Evolutionary conservation across 1,284 basidiomycete genomes (phyloP).

Genomic region (Hortiboletus rubellus): DNA sequence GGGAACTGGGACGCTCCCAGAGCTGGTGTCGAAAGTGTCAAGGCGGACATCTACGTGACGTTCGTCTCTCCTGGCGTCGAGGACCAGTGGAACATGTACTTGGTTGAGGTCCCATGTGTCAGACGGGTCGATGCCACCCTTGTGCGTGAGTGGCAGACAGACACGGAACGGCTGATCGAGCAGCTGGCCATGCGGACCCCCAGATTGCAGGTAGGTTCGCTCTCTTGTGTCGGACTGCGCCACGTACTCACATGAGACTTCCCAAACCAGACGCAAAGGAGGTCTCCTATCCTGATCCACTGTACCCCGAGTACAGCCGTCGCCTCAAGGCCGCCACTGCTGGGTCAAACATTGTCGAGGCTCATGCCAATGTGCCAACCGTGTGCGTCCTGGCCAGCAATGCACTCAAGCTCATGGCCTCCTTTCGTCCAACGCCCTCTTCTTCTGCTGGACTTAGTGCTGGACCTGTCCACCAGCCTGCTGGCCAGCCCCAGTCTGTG

Average conservation of each 20-base stretch:
- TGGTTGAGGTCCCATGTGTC: background rate
- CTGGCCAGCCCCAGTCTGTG: no score
- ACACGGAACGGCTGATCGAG: conserved; percentile 6
- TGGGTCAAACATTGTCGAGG: background rate
- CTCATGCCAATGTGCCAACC: background rate
- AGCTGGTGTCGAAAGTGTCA: background rate
- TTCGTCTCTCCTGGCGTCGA: background rate
- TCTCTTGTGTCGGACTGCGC: background rate
- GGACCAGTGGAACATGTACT: background rate
- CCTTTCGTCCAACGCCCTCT: background rate
- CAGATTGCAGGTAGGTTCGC: background rate
- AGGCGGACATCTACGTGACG: conserved; percentile 4
- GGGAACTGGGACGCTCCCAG: background rate
- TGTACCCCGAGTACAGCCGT: background rate
- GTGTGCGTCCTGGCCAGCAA: background rate
- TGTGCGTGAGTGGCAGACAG: background rate
- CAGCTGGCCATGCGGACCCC: background rate
- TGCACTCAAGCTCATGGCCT: background rate
- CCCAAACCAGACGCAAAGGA: background rate
- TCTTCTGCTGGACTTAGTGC: background rate
- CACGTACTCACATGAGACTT: background rate
- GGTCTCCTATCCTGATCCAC: no score
- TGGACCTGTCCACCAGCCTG: background rate
- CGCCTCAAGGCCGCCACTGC: background rate
- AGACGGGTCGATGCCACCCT: background rate